Percentiles rank a stretch among this genome's conserved stretches.
Conservation (phyloP, 495 filamentous ascomycete genomes). For the Penicillium paradoxum region DNA sequence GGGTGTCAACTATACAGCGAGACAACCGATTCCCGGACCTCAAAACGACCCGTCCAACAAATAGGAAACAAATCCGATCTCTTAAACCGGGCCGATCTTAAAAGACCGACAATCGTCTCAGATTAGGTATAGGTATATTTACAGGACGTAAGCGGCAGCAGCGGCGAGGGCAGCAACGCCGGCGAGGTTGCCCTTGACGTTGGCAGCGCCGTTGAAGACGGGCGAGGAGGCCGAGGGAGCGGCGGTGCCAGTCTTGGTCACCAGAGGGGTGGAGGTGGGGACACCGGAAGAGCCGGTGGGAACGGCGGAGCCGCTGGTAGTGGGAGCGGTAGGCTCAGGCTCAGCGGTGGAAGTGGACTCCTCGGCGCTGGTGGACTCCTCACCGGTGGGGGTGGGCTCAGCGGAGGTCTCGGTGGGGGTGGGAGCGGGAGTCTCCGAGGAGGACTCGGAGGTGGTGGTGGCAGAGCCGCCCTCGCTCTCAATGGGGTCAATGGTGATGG, state of each 20-base stretch:
- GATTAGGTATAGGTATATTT: constrained; percentile 25
- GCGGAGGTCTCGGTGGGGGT: constrained; percentile 2
- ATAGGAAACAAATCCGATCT: neutral
- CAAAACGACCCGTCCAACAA: neutral
- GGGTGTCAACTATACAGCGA: constrained; percentile 7
- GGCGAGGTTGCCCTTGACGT: constrained; percentile 27
- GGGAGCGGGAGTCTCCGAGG: neutral
- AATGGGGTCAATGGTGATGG: constrained; percentile 35
- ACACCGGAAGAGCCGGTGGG: constrained; percentile 3
- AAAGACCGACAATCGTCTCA: neutral
- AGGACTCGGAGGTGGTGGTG: constrained; percentile 8
- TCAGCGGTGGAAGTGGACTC: neutral
- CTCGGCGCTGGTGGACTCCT: constrained; percentile 8
- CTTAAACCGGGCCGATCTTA: neutral
- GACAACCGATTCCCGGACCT: neutral
- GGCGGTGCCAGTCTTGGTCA: constrained; percentile 10
- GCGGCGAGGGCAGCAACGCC: constrained; percentile 28
- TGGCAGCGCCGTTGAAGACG: constrained; percentile 21
- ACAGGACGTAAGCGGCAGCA: constrained; percentile 31
- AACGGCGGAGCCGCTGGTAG: neutral
- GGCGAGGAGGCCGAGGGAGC: constrained; percentile 15
- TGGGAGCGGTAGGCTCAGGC: neutral
- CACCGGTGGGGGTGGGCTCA: constrained; percentile 6
- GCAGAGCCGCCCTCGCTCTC: constrained; percentile 10
- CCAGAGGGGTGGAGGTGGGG: constrained; percentile 11